These are phyloP conservation scores for Suillus brevipes DNA, from an alignment of 768 basidiomycete genomes.

Conservation along the genomic window DNA sequence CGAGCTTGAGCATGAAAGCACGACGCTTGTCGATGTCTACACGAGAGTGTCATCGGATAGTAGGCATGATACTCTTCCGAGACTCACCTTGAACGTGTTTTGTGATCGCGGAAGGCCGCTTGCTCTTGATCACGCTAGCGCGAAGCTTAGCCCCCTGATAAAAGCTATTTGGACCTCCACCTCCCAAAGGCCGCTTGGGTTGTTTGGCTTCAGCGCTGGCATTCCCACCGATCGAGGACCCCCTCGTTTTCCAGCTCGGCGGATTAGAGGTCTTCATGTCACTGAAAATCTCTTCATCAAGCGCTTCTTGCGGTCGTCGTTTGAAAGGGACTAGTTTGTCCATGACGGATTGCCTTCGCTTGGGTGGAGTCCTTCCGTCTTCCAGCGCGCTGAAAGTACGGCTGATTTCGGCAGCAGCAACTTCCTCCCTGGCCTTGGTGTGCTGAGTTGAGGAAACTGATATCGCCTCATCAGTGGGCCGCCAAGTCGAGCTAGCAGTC, in stretches of 20 bases:
- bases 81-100: slow-evolving; percentile 49
- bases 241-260: neutral
- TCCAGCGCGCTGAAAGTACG: slow-evolving; percentile 11
- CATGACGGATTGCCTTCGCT: slow-evolving; percentile 11
- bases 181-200: neutral
- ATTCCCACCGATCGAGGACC: neutral
- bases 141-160: slow-evolving; percentile 32
- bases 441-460: neutral
- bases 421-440: neutral
- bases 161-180: slow-evolving; percentile 23
- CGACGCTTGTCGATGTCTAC: slow-evolving; percentile 50
- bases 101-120: slow-evolving; percentile 37
- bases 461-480: neutral
- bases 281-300: slow-evolving; percentile 27
- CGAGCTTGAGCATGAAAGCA: slow-evolving; percentile 82
- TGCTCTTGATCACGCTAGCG: slow-evolving; percentile 32
- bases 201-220: neutral
- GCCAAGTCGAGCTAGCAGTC: slow-evolving; percentile 2
- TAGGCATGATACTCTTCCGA: neutral
- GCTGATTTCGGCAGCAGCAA: slow-evolving; percentile 3
- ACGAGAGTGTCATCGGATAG: slow-evolving; percentile 3
- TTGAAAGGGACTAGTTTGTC: slow-evolving; percentile 18
- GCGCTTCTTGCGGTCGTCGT: slow-evolving; percentile 12
- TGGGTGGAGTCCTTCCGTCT: slow-evolving; percentile 13
- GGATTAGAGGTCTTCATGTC: slow-evolving; percentile 27